Evolutionary conservation across 169 alveolate species (phyloP).

Genomic region (Cryptosporidium ryanae): DNA sequence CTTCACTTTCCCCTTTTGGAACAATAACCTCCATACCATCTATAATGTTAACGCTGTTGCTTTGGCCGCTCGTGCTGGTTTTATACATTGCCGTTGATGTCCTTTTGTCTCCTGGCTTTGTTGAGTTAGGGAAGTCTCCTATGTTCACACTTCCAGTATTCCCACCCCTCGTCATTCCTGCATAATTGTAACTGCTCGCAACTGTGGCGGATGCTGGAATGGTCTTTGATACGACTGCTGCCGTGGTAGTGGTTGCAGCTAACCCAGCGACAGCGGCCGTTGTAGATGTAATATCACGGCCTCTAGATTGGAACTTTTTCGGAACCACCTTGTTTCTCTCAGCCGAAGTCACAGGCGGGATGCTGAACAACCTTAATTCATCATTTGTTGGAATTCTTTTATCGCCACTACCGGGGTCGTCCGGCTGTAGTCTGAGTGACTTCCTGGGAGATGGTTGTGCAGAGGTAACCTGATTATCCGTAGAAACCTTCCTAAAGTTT

Average conservation of each 20-base stretch:
- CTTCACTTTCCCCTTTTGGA: constrained; percentile 13
- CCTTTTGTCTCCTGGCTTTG: constrained; percentile 50
- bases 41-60: neutral
- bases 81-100: constrained; percentile 40
- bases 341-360: constrained; percentile 48
- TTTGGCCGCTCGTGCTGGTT: neutral
- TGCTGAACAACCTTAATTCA: constrained; percentile 60
- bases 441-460: constrained; percentile 72
- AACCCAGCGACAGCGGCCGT: neutral
- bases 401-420: constrained; percentile 11
- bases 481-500: constrained; percentile 37
- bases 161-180: too few species aligned
- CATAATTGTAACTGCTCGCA: too few species aligned
- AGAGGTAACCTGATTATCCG: constrained; percentile 49
- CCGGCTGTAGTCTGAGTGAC: constrained; percentile 59
- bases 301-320: constrained; percentile 38
- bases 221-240: neutral
- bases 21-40: constrained; percentile 42
- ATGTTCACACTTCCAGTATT: too few species aligned
- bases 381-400: constrained; percentile 59
- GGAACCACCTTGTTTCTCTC: constrained; percentile 15
- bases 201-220: too few species aligned
- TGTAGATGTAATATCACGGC: constrained; percentile 32
- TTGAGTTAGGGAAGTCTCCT: constrained; percentile 27
- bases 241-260: neutral